phyloP scores from a whole-genome alignment of 257 asterid species.

The Rubia yunnanensis region DNA sequence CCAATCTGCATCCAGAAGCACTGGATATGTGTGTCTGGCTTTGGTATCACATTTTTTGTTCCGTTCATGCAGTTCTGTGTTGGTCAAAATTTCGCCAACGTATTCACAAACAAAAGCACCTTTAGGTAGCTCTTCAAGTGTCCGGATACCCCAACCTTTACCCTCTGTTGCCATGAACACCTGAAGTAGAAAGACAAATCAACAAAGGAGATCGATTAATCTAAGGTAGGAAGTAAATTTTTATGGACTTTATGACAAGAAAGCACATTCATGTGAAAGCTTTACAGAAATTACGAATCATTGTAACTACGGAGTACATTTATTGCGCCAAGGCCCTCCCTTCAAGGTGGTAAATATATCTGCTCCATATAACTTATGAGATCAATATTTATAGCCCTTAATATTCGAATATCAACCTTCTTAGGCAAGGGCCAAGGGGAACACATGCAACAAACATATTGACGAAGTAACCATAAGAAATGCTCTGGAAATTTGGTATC shows the following conservation, averaged over 20 bases:
- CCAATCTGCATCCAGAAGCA: conserved; percentile 46
- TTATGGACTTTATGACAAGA: neutral
- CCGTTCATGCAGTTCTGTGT: conserved; percentile 31
- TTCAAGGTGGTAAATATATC: neutral
- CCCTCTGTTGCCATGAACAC: conserved; percentile 48
- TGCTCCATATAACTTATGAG: neutral
- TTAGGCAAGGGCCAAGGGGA: neutral
- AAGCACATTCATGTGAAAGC: neutral
- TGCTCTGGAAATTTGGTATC: neutral
- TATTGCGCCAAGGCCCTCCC: no score
- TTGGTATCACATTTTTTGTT: conserved; percentile 14
- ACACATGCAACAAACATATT: neutral
- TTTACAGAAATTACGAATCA: neutral
- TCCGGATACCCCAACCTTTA: conserved; percentile 81
- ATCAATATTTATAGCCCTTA: neutral
- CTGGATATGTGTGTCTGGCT: conserved; percentile 33
- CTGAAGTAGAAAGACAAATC: conserved; percentile 21
- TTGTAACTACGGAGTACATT: no score
- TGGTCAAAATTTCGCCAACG: conserved; percentile 37
- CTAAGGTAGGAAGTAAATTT: neutral
- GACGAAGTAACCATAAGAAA: neutral
- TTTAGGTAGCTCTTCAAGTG: conserved; percentile 61
- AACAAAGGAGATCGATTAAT: neutral
- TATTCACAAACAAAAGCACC: conserved; percentile 71
- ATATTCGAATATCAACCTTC: neutral